These are phyloP conservation scores for Alternaria sp. DNA, from an alignment of 2,329 filamentous ascomycete species.

Conservation along the genomic window DNA sequence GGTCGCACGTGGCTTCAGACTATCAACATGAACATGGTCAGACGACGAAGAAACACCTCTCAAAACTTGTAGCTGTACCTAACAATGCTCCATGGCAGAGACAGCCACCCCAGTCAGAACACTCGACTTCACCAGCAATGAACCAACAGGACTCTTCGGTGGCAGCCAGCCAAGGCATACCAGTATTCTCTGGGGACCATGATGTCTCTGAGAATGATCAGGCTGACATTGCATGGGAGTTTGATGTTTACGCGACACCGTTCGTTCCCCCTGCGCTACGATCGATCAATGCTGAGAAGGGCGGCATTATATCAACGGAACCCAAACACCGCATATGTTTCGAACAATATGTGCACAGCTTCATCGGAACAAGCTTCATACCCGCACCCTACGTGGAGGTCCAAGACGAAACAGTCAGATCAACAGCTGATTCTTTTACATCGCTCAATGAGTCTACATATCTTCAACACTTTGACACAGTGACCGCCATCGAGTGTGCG, in stretches of 20 bases:
- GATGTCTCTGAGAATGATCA: neutral
- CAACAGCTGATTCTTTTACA: neutral
- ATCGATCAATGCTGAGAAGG: conserved; percentile 28
- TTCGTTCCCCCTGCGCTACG: conserved; percentile 29
- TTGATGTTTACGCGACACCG: conserved; percentile 36
- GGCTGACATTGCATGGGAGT: conserved; percentile 12
- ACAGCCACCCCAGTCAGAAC: neutral
- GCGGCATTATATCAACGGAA: conserved; percentile 14
- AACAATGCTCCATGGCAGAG: conserved; percentile 2
- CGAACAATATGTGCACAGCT: conserved; percentile 25
- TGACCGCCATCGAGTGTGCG: conserved; percentile 26
- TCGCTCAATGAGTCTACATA: conserved; percentile 26
- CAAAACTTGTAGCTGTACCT: conserved; percentile 18
- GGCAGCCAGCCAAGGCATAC: neutral
- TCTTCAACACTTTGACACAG: conserved; percentile 23
- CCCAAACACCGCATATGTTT: conserved; percentile 29
- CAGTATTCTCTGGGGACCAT: neutral
- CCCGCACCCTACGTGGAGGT: neutral
- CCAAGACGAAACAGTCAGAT: neutral
- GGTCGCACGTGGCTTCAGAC: neutral
- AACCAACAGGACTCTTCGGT: neutral
- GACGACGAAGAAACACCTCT: neutral
- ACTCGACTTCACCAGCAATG: neutral
- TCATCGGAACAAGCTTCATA: conserved; percentile 35
- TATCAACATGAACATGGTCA: neutral